Base-by-base conservation (phyloP, 164 flowering plant species). In the Tinospora cordifolia region DNA sequence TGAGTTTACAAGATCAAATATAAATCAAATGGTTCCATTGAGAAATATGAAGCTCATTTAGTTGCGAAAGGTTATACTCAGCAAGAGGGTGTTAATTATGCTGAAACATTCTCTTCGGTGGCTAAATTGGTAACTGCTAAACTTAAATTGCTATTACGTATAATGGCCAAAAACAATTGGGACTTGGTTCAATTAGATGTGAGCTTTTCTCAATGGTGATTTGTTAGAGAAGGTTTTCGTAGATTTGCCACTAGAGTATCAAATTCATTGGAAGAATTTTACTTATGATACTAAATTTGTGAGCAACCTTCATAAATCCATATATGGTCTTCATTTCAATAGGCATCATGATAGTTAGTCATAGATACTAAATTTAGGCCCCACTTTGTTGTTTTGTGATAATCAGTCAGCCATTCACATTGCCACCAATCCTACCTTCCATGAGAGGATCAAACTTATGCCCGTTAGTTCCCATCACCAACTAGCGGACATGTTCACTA, bases 251-350 rank as follows among this genome's bases (percentile, higher is more conserved):
- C 54, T 47, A 3, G 54, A 9, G 3, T 47, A 47, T 47, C 3
- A 47, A 15, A 47, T 11, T 47, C 12, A 47, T 2, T 2, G 36
- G 36, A 4, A 47, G 54, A 1, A 1, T 47, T 47, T 5, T 11
- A 11, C 3, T 1, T 9, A 47, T 47, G 5, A 9, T 47, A 15
- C 2, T 1, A 47, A 15, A 15, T 15, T 47, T 1, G 54, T 47
- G 1, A 3, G 54, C 5, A 47, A 15, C 2, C 17, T 47, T 11
- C 47, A 65, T n/a, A 71, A 71, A 49, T 71, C 67, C 6, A 19
- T 62, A 0, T 71, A 71, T 63, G 73, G 73, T 0, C 36, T 30
- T 47, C 67, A 7, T 34, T 5, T 34, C 44, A n/a, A n/a, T n/a
- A n/a, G n/a, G n/a, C n/a, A n/a, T n/a, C n/a, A n/a, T n/a, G n/a